Evolutionary conservation across 805 yeast genomes (phyloP).

Genomic region (Pichia thaimueangensis): DNA sequence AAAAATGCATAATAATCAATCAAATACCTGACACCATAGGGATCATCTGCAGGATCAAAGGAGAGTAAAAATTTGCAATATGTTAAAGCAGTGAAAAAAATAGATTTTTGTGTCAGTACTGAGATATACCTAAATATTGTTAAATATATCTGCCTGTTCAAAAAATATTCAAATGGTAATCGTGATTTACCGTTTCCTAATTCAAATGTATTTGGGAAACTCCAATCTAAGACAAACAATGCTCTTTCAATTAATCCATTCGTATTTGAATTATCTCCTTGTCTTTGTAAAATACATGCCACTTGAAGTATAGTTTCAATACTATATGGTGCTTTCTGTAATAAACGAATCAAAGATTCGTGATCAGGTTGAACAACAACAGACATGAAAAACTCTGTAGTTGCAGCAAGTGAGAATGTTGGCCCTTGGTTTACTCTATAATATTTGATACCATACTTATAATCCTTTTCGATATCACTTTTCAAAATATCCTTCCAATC

Average conservation of each 20-base stretch:
- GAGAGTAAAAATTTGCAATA: conserved; percentile 68
- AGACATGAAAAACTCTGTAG: conserved; percentile 46
- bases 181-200: conserved; percentile 54
- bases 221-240: conserved; percentile 72
- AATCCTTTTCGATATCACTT: conserved; percentile 32
- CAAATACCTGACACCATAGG: conserved; percentile 75
- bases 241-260: conserved; percentile 73
- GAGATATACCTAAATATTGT: conserved; percentile 67
- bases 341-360: conserved; percentile 54
- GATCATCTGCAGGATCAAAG: conserved; percentile 70
- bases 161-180: conserved; percentile 67
- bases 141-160: conserved; percentile 72
- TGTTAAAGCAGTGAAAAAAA: conserved; percentile 68
- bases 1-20: conserved; percentile 72
- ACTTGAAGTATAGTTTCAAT: conserved; percentile 74
- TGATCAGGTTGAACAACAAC: conserved; percentile 75
- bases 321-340: conserved; percentile 65
- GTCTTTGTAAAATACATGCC: conserved; percentile 65
- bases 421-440: conserved; percentile 44
- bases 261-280: conserved; percentile 68
- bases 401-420: conserved; percentile 29
- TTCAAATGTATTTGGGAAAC: conserved; percentile 53
- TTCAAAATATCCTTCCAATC: conserved; percentile 48
- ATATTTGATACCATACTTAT: conserved; percentile 44
- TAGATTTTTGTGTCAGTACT: conserved; percentile 68